Conservation (phyloP, 2,329 filamentous ascomycete genomes). For the Tolypocladium cylindrosporum region DNA sequence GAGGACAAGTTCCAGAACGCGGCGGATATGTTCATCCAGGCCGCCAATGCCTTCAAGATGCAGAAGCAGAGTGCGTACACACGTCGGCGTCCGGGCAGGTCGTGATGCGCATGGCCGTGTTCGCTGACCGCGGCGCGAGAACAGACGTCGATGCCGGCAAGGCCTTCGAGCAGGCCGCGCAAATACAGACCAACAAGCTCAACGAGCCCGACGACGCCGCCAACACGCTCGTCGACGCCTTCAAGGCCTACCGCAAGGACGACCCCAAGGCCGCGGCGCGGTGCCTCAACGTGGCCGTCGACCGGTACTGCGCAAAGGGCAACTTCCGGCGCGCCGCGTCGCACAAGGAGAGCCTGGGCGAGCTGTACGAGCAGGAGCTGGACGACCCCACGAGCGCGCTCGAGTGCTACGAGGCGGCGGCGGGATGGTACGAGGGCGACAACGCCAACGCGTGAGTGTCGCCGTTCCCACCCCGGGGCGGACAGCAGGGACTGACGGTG, state of each 20-base stretch:
- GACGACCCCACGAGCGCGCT: slow-evolving; percentile 70
- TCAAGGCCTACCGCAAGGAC: slow-evolving; percentile 86
- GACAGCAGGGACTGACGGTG: neutral
- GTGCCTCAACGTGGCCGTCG: slow-evolving; percentile 69
- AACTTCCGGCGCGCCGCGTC: slow-evolving; percentile 87
- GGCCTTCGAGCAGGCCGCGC: slow-evolving; percentile 78
- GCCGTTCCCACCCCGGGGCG: neutral
- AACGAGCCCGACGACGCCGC: slow-evolving; percentile 91
- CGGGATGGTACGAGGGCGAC: slow-evolving; percentile 81
- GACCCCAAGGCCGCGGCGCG: slow-evolving; percentile 74
- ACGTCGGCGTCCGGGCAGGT: neutral
- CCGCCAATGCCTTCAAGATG: slow-evolving; percentile 85
- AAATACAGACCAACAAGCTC: slow-evolving; percentile 67
- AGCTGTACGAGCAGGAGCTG: slow-evolving; percentile 75
- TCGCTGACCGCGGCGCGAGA: neutral
- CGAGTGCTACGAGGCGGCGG: slow-evolving; percentile 75
- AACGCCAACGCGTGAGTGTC: slow-evolving; percentile 66
- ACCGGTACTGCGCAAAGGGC: slow-evolving; percentile 78
- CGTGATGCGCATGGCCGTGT: neutral
- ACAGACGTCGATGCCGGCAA: slow-evolving; percentile 75
- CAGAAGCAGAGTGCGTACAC: slow-evolving; percentile 62
- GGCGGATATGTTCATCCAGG: slow-evolving; percentile 77
- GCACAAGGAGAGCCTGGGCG: slow-evolving; percentile 80
- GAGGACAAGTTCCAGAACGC: slow-evolving; percentile 86
- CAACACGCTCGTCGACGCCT: slow-evolving; percentile 80